Evolutionary conservation across 2,329 filamentous ascomycete genomes (phyloP).

Genomic region (Alternaria sp.): DNA sequence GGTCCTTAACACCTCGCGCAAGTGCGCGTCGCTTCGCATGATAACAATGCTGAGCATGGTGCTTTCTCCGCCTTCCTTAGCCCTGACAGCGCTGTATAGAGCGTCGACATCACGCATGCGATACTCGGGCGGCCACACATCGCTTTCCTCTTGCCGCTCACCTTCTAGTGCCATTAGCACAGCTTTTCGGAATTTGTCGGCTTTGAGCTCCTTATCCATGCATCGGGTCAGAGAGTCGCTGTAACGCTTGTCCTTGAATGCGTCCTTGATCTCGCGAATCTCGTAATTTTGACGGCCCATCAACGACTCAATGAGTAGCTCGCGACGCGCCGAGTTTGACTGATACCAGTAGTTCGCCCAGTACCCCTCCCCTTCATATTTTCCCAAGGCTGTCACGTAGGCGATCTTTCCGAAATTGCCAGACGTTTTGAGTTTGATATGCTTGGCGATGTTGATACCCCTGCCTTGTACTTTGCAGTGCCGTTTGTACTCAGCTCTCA

Average conservation of each 20-base stretch:
- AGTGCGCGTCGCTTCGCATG: conserved; percentile 78
- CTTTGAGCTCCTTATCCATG: conserved; percentile 91
- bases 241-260: conserved; percentile 93
- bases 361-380: conserved; percentile 93
- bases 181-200: conserved; percentile 94
- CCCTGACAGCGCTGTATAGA: conserved; percentile 73
- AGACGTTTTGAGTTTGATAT: conserved; percentile 82
- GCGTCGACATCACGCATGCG: conserved; percentile 72
- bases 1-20: conserved; percentile 77
- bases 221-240: conserved; percentile 79
- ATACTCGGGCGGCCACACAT: conserved; percentile 66
- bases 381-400: conserved; percentile 87
- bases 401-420: conserved; percentile 86
- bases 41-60: conserved; percentile 88
- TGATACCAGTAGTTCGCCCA: conserved; percentile 99
- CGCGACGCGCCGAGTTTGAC: conserved; percentile 80
- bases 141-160: conserved; percentile 80
- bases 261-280: conserved; percentile 83
- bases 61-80: conserved; percentile 81
- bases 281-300: conserved; percentile 93
- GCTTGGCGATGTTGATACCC: conserved; percentile 85
- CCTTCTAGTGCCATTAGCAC: conserved; percentile 85
- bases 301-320: conserved; percentile 89
- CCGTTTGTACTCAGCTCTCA: conserved; percentile 89
- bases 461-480: conserved; percentile 83